Base-by-base conservation (phyloP, 169 alveolate genomes). In the Plasmodium reichenowi region DNA sequence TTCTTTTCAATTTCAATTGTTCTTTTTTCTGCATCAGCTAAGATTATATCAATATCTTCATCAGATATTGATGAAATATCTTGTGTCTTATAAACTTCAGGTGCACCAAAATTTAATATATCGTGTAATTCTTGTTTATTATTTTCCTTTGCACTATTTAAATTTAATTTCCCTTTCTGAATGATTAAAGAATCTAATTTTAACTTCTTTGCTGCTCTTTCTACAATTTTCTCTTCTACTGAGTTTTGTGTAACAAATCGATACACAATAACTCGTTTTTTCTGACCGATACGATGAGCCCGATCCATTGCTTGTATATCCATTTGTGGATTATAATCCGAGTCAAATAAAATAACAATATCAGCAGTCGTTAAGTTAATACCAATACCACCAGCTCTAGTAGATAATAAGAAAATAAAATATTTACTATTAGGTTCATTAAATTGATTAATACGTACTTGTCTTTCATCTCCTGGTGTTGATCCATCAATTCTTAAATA, bases 351-450 rank as follows among this genome's bases (percentile, higher is more conserved):
- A 50, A 98, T 96, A 17, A 98, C 99, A 32, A 98, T 98, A 93
- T 98, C 98, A 10, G 99, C 99, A n/a, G 99, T 95, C 76, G 99
- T 97, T 59, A 98, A 95, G 94, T 98, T 98, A 15, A 98, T 95
- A 8, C 99, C 99, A 1, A 98, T 94, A 0, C 99, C 99, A 2
- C 99, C 99, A 12, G 99, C 99, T 78, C 99, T 93, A 1, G 99
- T 98, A 15, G 99, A 96, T 20, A 97, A 93, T 64, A 98, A 88
- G 93, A 98, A 98, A 7, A 98, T 96, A 92, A 96, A 95, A 71
- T 95, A 97, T n/a, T 95, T 93, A 52, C 98, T 96, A 59, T 96
- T 93, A 15, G 97, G 98, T 58, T 85, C 92, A 26, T 97, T 97
- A 88, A 97, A 98, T 62, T 97, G 97, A 24, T 96, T 93, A 26